Conservation (phyloP, 345 rosid genomes). For the Syzygium aromaticum region DNA sequence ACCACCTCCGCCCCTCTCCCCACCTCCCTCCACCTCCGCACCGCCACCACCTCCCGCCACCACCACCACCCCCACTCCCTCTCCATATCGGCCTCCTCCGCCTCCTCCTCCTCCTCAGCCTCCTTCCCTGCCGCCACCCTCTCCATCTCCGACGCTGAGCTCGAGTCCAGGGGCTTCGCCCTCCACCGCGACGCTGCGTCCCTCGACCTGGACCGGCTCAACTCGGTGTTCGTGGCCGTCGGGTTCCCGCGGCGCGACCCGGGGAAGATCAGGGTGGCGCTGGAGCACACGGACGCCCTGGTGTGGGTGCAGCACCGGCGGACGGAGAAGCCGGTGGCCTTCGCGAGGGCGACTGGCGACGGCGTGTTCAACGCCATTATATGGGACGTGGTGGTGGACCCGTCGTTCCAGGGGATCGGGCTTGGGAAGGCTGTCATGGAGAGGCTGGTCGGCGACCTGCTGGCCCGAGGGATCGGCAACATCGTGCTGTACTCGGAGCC, state of each 20-base stretch:
- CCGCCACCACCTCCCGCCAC: not conserved
- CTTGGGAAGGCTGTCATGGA: conserved; percentile 89
- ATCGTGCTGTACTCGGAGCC: conserved; percentile 88
- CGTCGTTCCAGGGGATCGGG: conserved; percentile 74
- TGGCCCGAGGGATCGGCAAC: conserved; percentile 52
- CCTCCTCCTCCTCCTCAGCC: not conserved
- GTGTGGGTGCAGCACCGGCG: conserved; percentile 60
- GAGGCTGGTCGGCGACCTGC: conserved; percentile 52
- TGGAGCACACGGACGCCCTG: conserved; percentile 62
- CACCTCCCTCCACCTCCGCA: conserved; percentile 16
- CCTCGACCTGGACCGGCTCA: conserved; percentile 69
- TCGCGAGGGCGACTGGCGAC: conserved; percentile 86
- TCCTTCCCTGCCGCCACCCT: conserved; percentile 5
- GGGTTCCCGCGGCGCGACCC: conserved; percentile 92
- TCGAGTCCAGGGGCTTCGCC: conserved; percentile 56
- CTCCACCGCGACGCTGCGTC: conserved; percentile 52
- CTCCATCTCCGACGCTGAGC: conserved; percentile 61
- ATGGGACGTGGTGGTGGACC: conserved; percentile 98
- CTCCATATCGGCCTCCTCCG: conserved; percentile 7
- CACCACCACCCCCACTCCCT: not conserved
- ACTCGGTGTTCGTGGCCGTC: conserved; percentile 69
- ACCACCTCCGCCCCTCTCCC: conserved; percentile 37
- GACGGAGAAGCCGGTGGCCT: conserved; percentile 68
- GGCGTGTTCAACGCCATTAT: conserved; percentile 89
- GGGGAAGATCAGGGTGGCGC: conserved; percentile 51